Conservation (phyloP, 2,329 filamentous ascomycete genomes). For the Colletotrichum sojae region DNA sequence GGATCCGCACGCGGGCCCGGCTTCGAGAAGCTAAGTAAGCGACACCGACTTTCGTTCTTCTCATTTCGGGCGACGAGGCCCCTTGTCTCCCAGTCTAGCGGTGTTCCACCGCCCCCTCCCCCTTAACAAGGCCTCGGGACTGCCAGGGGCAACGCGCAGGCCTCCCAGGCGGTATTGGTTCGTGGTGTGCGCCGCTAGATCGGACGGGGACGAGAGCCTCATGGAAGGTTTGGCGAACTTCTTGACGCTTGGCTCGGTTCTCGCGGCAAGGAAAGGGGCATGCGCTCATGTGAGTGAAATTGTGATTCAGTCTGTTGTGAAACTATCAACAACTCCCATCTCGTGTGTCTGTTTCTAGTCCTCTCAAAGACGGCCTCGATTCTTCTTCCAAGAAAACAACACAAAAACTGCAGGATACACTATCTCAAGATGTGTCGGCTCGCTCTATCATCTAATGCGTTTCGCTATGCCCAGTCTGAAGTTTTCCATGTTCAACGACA, state of each 20-base stretch:
- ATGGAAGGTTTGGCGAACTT: too few species aligned
- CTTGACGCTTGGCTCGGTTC: too few species aligned
- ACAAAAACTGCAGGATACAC: background rate
- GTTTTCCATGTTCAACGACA: constrained; percentile 14
- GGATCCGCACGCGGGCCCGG: constrained; percentile 11
- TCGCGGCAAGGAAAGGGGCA: too few species aligned
- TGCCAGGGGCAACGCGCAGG: too few species aligned
- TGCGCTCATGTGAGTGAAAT: background rate
- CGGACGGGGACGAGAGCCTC: too few species aligned
- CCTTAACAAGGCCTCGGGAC: too few species aligned
- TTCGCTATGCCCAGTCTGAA: constrained; percentile 35
- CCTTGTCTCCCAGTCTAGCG: background rate
- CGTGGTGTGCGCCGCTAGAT: too few species aligned
- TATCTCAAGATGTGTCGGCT: constrained; percentile 6
- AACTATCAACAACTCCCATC: constrained; percentile 25
- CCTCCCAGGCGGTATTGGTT: too few species aligned
- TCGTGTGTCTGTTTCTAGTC: constrained; percentile 15
- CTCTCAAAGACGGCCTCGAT: constrained; percentile 9
- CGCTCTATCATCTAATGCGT: constrained; percentile 33
- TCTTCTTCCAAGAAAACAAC: background rate
- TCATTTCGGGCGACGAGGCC: background rate
- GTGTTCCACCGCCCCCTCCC: constrained; percentile 1
- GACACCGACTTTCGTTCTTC: background rate
- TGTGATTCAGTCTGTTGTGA: constrained; percentile 9
- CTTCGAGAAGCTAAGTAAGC: background rate